A percentile compares a stretch with the other conserved stretches of the same genome.
These are phyloP conservation scores for Lobosporangium transversale DNA, from an alignment of 192 early-diverging fungal species.

Conservation along the genomic window DNA sequence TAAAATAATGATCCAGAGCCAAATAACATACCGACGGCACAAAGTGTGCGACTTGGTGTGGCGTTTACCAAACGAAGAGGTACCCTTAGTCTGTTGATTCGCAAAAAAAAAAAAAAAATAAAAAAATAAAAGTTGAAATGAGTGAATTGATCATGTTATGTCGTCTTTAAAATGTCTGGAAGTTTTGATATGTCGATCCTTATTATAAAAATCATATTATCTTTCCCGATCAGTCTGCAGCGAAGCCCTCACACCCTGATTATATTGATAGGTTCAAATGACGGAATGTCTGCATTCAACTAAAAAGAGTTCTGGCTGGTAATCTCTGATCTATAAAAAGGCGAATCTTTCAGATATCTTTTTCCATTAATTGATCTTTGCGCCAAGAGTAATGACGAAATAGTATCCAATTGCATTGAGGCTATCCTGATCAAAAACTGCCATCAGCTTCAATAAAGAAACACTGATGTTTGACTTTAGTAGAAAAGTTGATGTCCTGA, in stretches of 20 bases:
- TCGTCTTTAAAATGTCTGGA: background rate
- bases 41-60: constrained; percentile 99
- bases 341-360: too few species aligned
- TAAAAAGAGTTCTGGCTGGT: too few species aligned
- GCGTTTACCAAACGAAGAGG: constrained; percentile 98
- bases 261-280: too few species aligned
- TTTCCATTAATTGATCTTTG: too few species aligned
- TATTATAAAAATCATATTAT: background rate
- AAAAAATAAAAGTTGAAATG: background rate
- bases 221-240: background rate
- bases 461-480: too few species aligned
- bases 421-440: too few species aligned
- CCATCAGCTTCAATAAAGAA: too few species aligned
- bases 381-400: too few species aligned
- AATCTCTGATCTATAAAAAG: too few species aligned
- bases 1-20: background rate
- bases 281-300: too few species aligned
- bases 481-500: background rate
- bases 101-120: constrained; percentile 9
- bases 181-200: background rate
- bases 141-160: background rate
- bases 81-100: constrained; percentile 90
- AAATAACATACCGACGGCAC: constrained; percentile 77
- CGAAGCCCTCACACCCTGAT: too few species aligned
- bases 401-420: too few species aligned